Evolutionary conservation across 176 grass and related monocot species (phyloP), one percentile per base, ranked within the genome.

Genomic region (Oryza coarctata): DNA sequence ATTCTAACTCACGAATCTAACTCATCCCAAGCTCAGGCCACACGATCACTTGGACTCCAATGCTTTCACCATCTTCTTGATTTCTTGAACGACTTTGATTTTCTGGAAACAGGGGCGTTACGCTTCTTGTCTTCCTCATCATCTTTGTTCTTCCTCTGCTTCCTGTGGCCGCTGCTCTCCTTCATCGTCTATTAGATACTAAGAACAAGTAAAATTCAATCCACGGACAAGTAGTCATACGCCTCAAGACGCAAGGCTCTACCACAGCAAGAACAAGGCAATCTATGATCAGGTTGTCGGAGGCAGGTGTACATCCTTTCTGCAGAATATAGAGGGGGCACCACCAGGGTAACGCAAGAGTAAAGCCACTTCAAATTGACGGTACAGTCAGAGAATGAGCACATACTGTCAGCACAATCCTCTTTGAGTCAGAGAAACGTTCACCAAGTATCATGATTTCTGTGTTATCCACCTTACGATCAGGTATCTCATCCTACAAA

Each of bases 381-480:
- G 76, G n/a, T 55, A 15, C 14, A 28, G 7, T 9, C n/a, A 15
- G 1, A 80, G 63, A 34, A 27, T 33, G 2, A 63, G 39, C 17
- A 39, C 63, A 33, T 93, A 99, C 96, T 52, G 82, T 95, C n/a
- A 86, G 74, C 38, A 91, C 89, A 5, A 93, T 85, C 83, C 91
- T 99, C 84, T 85, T 99, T 18, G 91, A 87, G 73, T 95, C 90
- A 0, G 86, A 86, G 73, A 95, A 82, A 28, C 52, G 80, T 70
- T 91, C 93, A 61, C 76, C 83, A 60, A 91, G 85, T 75, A 93
- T 85, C 58, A 94, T 75, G 26, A 95, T 91, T 87, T 98, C 90
- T 35, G 66, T 55, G 60, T 58, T 31, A 25, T 86, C 83, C 35
- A 86, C 87, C 22, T 69, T 84, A 65, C 90, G 82, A 44, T 83